Evolutionary conservation across 2,329 filamentous ascomycete genomes (phyloP), one percentile per base, ranked within the genome.

Genomic region (Cladosporium sp.): DNA sequence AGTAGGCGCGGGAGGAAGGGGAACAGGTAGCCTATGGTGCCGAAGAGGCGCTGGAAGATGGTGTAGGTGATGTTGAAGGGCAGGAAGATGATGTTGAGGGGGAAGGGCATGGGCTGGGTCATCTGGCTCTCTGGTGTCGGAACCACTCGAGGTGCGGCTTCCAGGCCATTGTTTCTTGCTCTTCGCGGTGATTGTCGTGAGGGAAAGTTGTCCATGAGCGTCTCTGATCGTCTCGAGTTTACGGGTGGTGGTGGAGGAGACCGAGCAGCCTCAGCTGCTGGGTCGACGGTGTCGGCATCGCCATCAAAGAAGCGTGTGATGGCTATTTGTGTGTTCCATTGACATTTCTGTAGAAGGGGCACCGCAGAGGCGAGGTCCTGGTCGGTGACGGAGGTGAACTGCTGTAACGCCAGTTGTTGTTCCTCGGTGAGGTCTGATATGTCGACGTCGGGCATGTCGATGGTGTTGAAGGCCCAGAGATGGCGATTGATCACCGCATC

Each of bases 261-360:
- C 54, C 84, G 77, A 44, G 84, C 78, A 52, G 88, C 88, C 72
- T 93, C 89, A 52, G 87, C 86, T 15, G 92, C 74, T 11, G 83
- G 86, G 66, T 95, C 89, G 43, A 89, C 81, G 4, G 85, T 86
- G 70, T 97, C 93, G 3, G 86, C 86, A 72, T 97, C 93, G 60
- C 93, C 93, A 64, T 99, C 93, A 68, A 96, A 99, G 80, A 97
- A 97, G 66, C 95, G 95, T 58, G 93, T 83, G 57, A 99, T 92
- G 52, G 93, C 92, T 62, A 97, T 96, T 85, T 96, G 65, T 0
- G 96, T 87, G 65, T 97, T 99, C 93, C 93, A 99, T 76, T 97
- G 86, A 51, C 90, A 96, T 55, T 90, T 79, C 59, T 85, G 81
- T 2, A 99, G 76, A 4, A 99, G 69, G 1, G 88, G 83, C 43